Evolutionary conservation across 2,329 filamentous ascomycete species (phyloP).

Genomic region (Cladophialophora carrionii): DNA sequence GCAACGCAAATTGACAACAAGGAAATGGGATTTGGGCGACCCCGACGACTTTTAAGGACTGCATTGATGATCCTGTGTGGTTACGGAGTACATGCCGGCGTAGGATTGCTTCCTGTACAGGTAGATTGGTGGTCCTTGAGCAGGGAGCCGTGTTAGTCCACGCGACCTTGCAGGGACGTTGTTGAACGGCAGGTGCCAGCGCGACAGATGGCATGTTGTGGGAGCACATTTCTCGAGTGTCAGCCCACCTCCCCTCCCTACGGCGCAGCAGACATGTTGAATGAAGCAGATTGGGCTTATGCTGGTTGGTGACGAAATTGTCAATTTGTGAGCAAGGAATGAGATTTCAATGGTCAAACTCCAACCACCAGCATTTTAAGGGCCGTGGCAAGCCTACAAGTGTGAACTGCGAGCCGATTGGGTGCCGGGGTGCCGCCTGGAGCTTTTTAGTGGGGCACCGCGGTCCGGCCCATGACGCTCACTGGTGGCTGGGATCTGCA

Average conservation of each 20-base stretch:
- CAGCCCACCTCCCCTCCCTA: neutral
- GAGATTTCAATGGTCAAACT: slow-evolving; percentile 17
- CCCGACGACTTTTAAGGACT: slow-evolving; percentile 44
- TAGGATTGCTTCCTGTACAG: neutral
- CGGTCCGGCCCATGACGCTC: neutral
- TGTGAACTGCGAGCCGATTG: slow-evolving; percentile 4
- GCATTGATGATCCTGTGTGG: neutral
- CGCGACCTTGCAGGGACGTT: neutral
- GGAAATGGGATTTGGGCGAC: slow-evolving; percentile 54
- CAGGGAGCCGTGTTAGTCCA: neutral
- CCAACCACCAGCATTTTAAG: slow-evolving; percentile 25
- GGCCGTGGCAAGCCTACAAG: neutral
- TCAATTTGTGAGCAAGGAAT: neutral
- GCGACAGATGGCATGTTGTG: neutral
- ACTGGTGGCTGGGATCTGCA: slow-evolving; percentile 23
- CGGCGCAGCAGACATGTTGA: neutral
- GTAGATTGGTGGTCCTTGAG: neutral
- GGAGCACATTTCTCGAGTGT: neutral
- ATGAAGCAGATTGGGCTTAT: slow-evolving; percentile 9
- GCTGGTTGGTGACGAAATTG: slow-evolving; percentile 1
- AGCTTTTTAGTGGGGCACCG: neutral
- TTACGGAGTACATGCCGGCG: neutral
- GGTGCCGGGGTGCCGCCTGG: neutral
- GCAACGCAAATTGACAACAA: slow-evolving; percentile 50
- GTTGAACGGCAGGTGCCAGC: neutral